Conservation (phyloP, 805 yeast genomes). For the Lachancea cidri region DNA sequence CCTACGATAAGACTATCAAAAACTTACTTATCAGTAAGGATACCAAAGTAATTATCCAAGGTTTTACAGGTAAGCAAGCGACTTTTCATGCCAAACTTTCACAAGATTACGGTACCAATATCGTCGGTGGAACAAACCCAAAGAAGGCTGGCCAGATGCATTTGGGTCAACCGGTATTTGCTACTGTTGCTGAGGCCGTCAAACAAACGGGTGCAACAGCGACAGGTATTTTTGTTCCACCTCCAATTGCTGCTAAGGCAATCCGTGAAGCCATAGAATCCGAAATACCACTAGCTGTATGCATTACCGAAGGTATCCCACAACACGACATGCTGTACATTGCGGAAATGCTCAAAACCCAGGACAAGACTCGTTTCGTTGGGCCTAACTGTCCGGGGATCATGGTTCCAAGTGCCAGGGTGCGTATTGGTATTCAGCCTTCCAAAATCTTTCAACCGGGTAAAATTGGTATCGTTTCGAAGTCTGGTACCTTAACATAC, state of each 20-base stretch:
- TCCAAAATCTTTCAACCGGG: conserved; percentile 88
- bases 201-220: conserved; percentile 91
- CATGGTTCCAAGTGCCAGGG: conserved; percentile 87
- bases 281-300: conserved; percentile 90
- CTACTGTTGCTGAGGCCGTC: conserved; percentile 80
- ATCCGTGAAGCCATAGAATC: conserved; percentile 97
- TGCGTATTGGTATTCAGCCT: conserved; percentile 99
- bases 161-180: conserved; percentile 87
- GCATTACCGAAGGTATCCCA: conserved; percentile 98
- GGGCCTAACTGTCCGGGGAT: conserved; percentile 99
- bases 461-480: conserved; percentile 89
- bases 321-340: conserved; percentile 97
- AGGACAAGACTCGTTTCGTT: conserved; percentile 91
- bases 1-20: conserved; percentile 73
- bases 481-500: conserved; percentile 96
- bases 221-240: conserved; percentile 96
- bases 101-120: conserved; percentile 88
- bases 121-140: conserved; percentile 98
- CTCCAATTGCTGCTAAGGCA: conserved; percentile 91
- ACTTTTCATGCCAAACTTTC: conserved; percentile 99
- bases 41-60: conserved; percentile 96
- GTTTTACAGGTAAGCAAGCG: conserved; percentile 97
- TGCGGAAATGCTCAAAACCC: conserved; percentile 88
- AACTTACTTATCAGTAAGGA: conserved; percentile 79
- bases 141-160: conserved; percentile 93